Evolutionary conservation across 805 yeast genomes (phyloP).

Genomic region (Metschnikowia koreensis): DNA sequence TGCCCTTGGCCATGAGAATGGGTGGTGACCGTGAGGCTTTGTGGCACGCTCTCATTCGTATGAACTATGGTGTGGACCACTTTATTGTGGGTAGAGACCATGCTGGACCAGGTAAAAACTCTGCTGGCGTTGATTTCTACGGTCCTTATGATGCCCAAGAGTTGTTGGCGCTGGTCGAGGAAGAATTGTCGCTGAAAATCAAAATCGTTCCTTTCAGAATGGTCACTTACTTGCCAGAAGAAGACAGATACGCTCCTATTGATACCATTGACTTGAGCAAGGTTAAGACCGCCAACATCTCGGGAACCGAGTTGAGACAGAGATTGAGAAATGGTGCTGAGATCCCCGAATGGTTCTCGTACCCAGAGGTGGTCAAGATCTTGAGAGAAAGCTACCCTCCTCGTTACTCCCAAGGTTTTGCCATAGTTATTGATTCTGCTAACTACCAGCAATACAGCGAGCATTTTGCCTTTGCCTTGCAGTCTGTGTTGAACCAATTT

Average conservation of each 20-base stretch:
- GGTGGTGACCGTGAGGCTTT: constrained; percentile 98
- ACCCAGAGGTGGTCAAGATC: constrained; percentile 91
- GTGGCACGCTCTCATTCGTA: constrained; percentile 96
- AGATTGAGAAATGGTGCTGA: constrained; percentile 81
- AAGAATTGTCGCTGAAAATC: constrained; percentile 66
- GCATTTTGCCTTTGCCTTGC: constrained; percentile 72
- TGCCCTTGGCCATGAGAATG: constrained; percentile 98
- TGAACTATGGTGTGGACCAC: constrained; percentile 95
- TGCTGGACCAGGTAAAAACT: constrained; percentile 91
- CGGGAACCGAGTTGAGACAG: constrained; percentile 92
- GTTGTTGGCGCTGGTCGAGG: constrained; percentile 69
- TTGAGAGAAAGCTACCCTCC: constrained; percentile 93
- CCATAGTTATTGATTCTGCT: constrained; percentile 48
- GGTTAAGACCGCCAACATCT: constrained; percentile 77
- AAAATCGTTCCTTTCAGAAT: constrained; percentile 94
- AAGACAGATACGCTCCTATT: constrained; percentile 91
- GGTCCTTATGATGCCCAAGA: constrained; percentile 98
- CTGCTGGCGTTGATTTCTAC: constrained; percentile 89
- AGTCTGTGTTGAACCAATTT: constrained; percentile 86
- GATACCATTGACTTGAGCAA: constrained; percentile 81
- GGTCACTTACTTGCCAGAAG: constrained; percentile 95
- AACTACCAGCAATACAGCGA: constrained; percentile 27
- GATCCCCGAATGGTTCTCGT: constrained; percentile 96
- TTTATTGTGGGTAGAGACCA: constrained; percentile 98
- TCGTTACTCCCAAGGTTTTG: constrained; percentile 84